These are phyloP conservation scores for Cyanidium caldarium DNA, from an alignment of 23 red algal genomes.

Conservation along the genomic window DNA sequence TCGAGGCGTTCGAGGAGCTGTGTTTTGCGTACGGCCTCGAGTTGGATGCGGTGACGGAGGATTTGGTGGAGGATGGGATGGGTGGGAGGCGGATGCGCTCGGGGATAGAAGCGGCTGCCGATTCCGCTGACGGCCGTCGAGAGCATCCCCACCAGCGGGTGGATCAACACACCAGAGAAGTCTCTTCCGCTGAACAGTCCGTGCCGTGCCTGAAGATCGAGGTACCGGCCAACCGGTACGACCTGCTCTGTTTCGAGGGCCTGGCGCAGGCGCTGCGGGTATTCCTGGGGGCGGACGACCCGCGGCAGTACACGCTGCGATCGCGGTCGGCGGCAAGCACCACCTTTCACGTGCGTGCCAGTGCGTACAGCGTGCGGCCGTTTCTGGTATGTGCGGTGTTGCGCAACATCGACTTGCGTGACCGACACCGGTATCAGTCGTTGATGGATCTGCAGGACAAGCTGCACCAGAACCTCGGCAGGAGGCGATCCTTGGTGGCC, in stretches of 20 bases:
- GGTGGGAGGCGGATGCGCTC: constrained; percentile 34
- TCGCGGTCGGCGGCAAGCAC: constrained; percentile 11
- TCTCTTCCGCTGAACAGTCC: constrained; percentile 14
- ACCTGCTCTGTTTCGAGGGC: constrained; percentile 82
- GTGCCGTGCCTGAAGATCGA: constrained; percentile 64
- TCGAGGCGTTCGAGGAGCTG: constrained; percentile 72
- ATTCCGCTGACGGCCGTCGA: background rate
- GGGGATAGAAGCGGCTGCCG: background rate
- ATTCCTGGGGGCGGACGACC: constrained; percentile 41
- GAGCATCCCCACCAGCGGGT: background rate
- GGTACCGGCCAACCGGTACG: constrained; percentile 90
- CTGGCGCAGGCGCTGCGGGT: constrained; percentile 70
- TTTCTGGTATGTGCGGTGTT: constrained; percentile 78
- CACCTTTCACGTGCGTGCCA: constrained; percentile 19
- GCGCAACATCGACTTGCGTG: constrained; percentile 34
- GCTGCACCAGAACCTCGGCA: constrained; percentile 89
- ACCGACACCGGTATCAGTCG: constrained; percentile 44
- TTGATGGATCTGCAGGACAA: constrained; percentile 96
- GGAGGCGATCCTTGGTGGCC: constrained; percentile 75
- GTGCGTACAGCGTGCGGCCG: constrained; percentile 47
- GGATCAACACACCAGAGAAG: too few species aligned
- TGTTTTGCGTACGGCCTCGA: constrained; percentile 96
- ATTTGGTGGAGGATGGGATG: constrained; percentile 21
- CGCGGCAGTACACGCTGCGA: constrained; percentile 10
- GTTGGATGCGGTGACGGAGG: constrained; percentile 52